These are phyloP conservation scores for Dendrobium catenatum DNA, from an alignment of 106 monocot genomes.

Conservation along the genomic window DNA sequence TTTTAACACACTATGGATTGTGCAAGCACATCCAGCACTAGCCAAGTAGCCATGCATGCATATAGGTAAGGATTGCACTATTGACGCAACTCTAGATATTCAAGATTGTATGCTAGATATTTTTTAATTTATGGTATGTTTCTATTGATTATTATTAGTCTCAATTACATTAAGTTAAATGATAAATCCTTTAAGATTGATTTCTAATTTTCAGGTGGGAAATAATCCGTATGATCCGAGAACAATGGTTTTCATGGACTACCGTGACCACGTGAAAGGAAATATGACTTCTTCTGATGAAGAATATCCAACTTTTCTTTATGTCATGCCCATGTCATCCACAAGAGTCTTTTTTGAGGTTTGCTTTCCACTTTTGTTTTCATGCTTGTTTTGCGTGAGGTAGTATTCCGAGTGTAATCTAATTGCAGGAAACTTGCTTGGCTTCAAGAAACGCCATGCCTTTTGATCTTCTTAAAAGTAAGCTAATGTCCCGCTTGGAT, in stretches of 20 bases:
- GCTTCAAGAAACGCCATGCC: conserved; percentile 95
- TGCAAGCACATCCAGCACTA: too few species aligned
- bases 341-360: conserved; percentile 94
- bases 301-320: conserved; percentile 91
- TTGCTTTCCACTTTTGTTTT: not conserved
- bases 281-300: conserved; percentile 23
- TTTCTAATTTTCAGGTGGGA: conserved; percentile 70
- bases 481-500: conserved; percentile 73
- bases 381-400: not conserved
- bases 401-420: conserved; percentile 5
- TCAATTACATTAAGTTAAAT: conserved; percentile 4
- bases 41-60: too few species aligned
- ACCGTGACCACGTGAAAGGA: conserved; percentile 72
- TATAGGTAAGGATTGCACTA: too few species aligned
- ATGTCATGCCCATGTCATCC: conserved; percentile 90
- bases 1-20: too few species aligned
- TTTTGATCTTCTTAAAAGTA: conserved; percentile 80
- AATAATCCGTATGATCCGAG: conserved; percentile 97
- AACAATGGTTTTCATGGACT: conserved; percentile 98
- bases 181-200: conserved; percentile 12
- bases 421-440: conserved; percentile 86
- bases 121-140: not conserved
- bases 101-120: too few species aligned
- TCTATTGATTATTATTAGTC: not conserved
- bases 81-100: too few species aligned